A percentile compares a stretch with the other conserved stretches of the same genome.
phyloP scores from a whole-genome alignment of 148 eudicot species.

The Camellia lanceoleosa region DNA sequence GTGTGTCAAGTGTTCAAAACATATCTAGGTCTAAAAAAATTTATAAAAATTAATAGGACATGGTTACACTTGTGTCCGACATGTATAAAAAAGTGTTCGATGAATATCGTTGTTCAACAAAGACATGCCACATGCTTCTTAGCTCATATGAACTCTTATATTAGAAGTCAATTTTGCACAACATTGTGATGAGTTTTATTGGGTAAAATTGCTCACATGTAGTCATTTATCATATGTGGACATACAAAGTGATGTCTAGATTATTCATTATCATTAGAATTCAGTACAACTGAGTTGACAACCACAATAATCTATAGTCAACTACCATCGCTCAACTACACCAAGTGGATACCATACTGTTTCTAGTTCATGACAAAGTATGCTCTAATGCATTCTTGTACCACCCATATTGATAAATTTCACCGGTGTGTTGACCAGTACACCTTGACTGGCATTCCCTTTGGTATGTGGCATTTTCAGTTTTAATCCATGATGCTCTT shows the following conservation, averaged over 20 bases:
- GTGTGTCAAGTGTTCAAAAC: too few species aligned
- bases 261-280: not conserved
- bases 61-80: too few species aligned
- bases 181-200: not conserved
- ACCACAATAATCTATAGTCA: not conserved
- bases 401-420: not conserved
- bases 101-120: too few species aligned
- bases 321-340: not conserved
- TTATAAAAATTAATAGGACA: too few species aligned
- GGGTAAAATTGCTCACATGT: constrained; percentile 1
- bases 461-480: too few species aligned
- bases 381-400: not conserved
- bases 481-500: not conserved
- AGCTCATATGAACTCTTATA: not conserved
- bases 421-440: not conserved
- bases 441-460: not conserved
- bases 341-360: not conserved
- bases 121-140: too few species aligned
- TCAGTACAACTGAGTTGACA: not conserved
- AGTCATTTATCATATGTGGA: not conserved
- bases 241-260: not conserved
- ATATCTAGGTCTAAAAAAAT: too few species aligned
- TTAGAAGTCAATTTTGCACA: not conserved
- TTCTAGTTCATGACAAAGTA: not conserved
- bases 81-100: too few species aligned